Percentiles rank a stretch among this genome's conserved stretches.
Conservation (phyloP, 768 basidiomycete species). For the Epithele typhae region DNA sequence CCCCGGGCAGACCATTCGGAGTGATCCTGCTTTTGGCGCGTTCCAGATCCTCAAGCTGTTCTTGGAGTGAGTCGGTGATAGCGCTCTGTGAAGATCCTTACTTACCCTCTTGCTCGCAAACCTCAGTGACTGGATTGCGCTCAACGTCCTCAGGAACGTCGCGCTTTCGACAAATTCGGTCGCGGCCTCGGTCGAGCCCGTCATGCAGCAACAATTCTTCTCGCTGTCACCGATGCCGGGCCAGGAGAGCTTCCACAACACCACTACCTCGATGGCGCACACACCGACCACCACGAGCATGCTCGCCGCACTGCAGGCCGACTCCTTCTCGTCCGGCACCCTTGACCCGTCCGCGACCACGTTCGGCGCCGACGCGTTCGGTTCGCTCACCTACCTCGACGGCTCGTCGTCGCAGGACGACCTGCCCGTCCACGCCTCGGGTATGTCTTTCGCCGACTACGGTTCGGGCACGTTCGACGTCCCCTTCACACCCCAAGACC, state of each 20-base stretch:
- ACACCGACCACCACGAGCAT: slow-evolving; percentile 88
- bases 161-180: slow-evolving; percentile 89
- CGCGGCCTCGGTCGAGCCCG: slow-evolving; percentile 86
- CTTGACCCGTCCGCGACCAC: slow-evolving; percentile 59
- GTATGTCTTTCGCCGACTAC: slow-evolving; percentile 71
- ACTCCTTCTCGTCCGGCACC: slow-evolving; percentile 60
- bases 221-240: slow-evolving; percentile 86
- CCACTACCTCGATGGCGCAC: slow-evolving; percentile 60
- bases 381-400: slow-evolving; percentile 74
- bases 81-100: slow-evolving; percentile 13
- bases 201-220: slow-evolving; percentile 89
- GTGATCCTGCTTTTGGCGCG: slow-evolving; percentile 88
- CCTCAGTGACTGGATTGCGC: slow-evolving; percentile 82
- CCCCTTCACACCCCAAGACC: slow-evolving; percentile 59
- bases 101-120: neutral
- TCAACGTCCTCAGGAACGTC: slow-evolving; percentile 82
- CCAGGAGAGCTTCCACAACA: slow-evolving; percentile 65
- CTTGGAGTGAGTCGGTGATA: slow-evolving; percentile 61
- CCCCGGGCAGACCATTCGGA: slow-evolving; percentile 73
- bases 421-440: slow-evolving; percentile 56
- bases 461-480: slow-evolving; percentile 64
- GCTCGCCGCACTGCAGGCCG: slow-evolving; percentile 82
- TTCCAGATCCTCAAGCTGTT: slow-evolving; percentile 91
- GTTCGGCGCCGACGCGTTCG: slow-evolving; percentile 68
- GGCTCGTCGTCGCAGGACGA: slow-evolving; percentile 62